phyloP scores from a whole-genome alignment of 1,284 basidiomycete species.

The Agaricales sp. region DNA sequence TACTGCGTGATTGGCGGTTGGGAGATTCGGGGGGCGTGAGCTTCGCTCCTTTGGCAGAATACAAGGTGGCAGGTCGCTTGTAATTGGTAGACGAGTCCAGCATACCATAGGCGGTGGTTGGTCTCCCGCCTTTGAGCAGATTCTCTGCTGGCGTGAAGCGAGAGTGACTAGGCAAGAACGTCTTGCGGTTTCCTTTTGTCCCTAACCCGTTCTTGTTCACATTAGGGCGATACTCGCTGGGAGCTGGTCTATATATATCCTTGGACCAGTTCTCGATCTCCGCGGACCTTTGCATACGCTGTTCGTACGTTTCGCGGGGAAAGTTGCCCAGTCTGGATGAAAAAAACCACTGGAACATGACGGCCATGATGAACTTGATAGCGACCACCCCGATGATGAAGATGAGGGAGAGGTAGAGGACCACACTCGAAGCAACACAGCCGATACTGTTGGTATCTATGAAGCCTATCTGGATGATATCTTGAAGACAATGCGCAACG shows the following conservation, averaged over 20 bases:
- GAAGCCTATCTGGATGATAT: slow-evolving; percentile 83
- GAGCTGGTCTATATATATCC: slow-evolving; percentile 93
- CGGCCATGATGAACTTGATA: slow-evolving; percentile 95
- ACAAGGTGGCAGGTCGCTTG: slow-evolving; percentile 47
- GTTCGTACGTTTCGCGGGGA: slow-evolving; percentile 86
- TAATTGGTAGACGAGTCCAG: slow-evolving; percentile 48
- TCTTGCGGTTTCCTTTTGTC: slow-evolving; percentile 49
- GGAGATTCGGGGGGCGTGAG: slow-evolving; percentile 71
- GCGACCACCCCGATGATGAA: slow-evolving; percentile 97
- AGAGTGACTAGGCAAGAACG: slow-evolving; percentile 76
- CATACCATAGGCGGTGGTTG: slow-evolving; percentile 69
- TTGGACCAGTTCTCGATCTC: slow-evolving; percentile 97
- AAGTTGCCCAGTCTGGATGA: slow-evolving; percentile 93
- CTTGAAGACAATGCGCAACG: slow-evolving; percentile 77
- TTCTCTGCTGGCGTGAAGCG: slow-evolving; percentile 81
- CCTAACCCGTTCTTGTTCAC: slow-evolving; percentile 60
- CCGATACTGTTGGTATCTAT: slow-evolving; percentile 93
- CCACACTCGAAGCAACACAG: slow-evolving; percentile 90
- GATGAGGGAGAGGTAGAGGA: slow-evolving; percentile 90
- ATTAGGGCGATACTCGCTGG: slow-evolving; percentile 85
- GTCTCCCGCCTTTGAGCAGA: slow-evolving; percentile 54
- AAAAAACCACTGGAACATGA: slow-evolving; percentile 96
- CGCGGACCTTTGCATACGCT: slow-evolving; percentile 84
- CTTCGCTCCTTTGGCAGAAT: slow-evolving; percentile 38
- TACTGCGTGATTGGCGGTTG: slow-evolving; percentile 70